Evolutionary conservation across 2,329 filamentous ascomycete genomes (phyloP).

Genomic region (Emergomyces orientalis): DNA sequence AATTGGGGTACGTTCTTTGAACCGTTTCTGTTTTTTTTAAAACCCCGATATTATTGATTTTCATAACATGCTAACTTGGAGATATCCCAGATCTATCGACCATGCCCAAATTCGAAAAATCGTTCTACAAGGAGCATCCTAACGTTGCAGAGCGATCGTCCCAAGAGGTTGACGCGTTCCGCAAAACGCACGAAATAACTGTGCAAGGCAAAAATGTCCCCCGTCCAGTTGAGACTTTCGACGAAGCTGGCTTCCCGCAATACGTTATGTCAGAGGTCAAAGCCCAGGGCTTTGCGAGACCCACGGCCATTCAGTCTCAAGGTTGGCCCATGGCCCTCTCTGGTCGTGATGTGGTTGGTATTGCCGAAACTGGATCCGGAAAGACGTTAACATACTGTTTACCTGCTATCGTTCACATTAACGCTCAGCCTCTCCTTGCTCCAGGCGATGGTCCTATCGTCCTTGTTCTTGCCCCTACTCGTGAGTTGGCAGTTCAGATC

Average conservation of each 20-base stretch:
- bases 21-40: too few relatives aligned
- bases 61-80: slow-evolving; percentile 21
- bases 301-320: slow-evolving; percentile 94
- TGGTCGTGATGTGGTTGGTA: slow-evolving; percentile 95
- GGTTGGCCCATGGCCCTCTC: slow-evolving; percentile 99
- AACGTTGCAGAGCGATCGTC: slow-evolving; percentile 64
- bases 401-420: slow-evolving; percentile 97
- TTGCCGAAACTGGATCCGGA: slow-evolving; percentile 97
- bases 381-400: slow-evolving; percentile 99
- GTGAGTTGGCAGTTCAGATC: slow-evolving; percentile 97
- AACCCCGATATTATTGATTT: slow-evolving; percentile 6
- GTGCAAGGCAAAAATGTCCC: slow-evolving; percentile 73
- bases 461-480: slow-evolving; percentile 87
- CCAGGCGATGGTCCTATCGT: slow-evolving; percentile 96
- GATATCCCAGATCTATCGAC: slow-evolving; percentile 56
- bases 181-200: slow-evolving; percentile 73
- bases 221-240: slow-evolving; percentile 91
- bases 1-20: slow-evolving; percentile 67
- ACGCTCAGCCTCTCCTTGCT: slow-evolving; percentile 90
- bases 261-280: slow-evolving; percentile 99
- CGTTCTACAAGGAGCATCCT: slow-evolving; percentile 94
- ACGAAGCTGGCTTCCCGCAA: slow-evolving; percentile 91
- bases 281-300: slow-evolving; percentile 86
- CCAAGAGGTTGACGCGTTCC: slow-evolving; percentile 79
- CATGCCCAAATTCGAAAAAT: slow-evolving; percentile 96